A percentile compares a stretch with the other conserved stretches of the same genome.
phyloP scores from a whole-genome alignment of 805 yeast species.

The Yarrowia porcina region DNA sequence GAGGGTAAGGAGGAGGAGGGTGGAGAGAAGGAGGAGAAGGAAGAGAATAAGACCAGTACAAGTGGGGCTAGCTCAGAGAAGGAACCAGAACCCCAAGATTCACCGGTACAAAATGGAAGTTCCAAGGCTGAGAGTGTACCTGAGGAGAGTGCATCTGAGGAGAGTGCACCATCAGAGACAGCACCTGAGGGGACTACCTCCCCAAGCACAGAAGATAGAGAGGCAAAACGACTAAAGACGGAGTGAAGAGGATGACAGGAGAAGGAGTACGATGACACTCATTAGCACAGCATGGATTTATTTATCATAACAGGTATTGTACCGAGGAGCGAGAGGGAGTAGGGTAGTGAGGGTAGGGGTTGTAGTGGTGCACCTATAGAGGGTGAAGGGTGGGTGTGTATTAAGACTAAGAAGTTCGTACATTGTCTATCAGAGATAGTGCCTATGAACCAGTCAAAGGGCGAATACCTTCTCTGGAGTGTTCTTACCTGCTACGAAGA shows the following conservation, averaged over 20 bases:
- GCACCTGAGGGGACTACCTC: too few species aligned
- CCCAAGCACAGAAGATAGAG: conserved; percentile 18
- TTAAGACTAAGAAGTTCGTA: too few species aligned
- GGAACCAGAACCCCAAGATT: background rate
- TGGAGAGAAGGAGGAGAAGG: background rate
- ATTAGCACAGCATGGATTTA: conserved; percentile 1
- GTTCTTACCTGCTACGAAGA: too few species aligned
- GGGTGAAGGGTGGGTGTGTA: too few species aligned
- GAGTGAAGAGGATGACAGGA: background rate
- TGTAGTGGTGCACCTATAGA: too few species aligned
- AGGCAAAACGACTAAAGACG: conserved; percentile 7
- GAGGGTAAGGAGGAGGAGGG: background rate
- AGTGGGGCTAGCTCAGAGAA: background rate
- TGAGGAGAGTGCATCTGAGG: too few species aligned
- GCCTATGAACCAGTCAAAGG: too few species aligned
- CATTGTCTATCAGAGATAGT: too few species aligned
- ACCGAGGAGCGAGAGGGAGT: background rate
- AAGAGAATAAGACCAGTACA: background rate
- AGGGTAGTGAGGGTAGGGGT: background rate
- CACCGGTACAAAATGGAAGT: background rate
- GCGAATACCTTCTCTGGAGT: too few species aligned
- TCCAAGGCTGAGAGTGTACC: background rate
- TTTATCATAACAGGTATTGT: background rate
- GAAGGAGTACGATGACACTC: background rate
- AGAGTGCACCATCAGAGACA: too few species aligned